phyloP scores from a whole-genome alignment of 495 filamentous ascomycete species.

The Neurospora sp. region DNA sequence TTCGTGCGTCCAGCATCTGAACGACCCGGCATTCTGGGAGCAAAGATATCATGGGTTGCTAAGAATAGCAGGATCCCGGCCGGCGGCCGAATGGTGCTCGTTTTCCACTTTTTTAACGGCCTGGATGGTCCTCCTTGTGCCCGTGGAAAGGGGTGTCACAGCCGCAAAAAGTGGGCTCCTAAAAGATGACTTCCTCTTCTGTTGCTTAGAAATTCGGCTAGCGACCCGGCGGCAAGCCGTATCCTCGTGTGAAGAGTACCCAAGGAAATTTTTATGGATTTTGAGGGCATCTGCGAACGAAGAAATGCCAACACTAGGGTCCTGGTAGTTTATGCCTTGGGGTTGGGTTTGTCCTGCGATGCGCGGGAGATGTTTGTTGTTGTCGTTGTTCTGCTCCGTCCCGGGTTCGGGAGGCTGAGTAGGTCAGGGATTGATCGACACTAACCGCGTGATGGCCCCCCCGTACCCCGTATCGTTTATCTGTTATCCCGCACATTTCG shows the following conservation, averaged over 20 bases:
- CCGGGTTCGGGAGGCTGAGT: background rate
- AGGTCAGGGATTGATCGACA: background rate
- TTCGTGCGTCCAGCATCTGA: background rate
- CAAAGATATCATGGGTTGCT: background rate
- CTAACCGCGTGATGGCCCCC: background rate
- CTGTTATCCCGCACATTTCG: background rate
- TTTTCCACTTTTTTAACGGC: background rate
- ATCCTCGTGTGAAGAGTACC: background rate
- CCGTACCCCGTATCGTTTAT: background rate
- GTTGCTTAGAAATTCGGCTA: background rate
- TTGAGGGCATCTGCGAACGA: background rate
- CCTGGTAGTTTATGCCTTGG: background rate
- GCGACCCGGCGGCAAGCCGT: background rate
- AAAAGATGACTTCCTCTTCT: background rate
- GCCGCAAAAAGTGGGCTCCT: conserved; percentile 13
- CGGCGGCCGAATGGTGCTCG: background rate
- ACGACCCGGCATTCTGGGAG: background rate
- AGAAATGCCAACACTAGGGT: background rate
- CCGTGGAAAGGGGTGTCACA: conserved; percentile 5
- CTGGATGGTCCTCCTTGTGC: background rate
- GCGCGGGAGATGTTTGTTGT: background rate
- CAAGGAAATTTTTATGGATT: background rate
- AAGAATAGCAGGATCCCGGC: background rate
- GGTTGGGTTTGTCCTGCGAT: background rate
- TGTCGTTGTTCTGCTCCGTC: background rate